Percentiles rank a stretch among this genome's conserved stretches.
phyloP scores from a whole-genome alignment of 805 yeast species.

The Jamesozyma rosinii region DNA sequence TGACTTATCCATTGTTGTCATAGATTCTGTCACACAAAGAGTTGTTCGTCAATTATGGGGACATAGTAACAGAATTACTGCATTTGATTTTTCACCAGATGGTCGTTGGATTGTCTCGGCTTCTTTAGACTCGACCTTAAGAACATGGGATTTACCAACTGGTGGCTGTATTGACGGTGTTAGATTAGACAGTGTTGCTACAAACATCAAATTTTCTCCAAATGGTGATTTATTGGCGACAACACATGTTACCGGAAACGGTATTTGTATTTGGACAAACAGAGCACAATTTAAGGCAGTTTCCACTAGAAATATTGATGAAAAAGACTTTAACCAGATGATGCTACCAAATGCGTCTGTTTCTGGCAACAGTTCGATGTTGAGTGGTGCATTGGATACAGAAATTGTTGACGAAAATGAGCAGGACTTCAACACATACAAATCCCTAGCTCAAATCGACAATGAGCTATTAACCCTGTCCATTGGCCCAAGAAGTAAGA shows the following conservation, averaged over 20 bases:
- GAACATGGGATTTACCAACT: slow-evolving; percentile 96
- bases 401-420: slow-evolving; percentile 11
- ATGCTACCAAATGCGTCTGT: slow-evolving; percentile 71
- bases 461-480: slow-evolving; percentile 62
- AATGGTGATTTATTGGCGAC: slow-evolving; percentile 87
- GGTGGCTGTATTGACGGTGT: slow-evolving; percentile 96
- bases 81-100: slow-evolving; percentile 84
- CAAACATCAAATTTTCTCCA: slow-evolving; percentile 72
- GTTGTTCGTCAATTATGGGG: slow-evolving; percentile 85
- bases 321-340: slow-evolving; percentile 56
- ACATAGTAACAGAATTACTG: slow-evolving; percentile 79
- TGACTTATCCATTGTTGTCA: slow-evolving; percentile 70
- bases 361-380: slow-evolving; percentile 57
- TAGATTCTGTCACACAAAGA: slow-evolving; percentile 73
- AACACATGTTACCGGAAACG: slow-evolving; percentile 81
- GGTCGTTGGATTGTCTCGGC: slow-evolving; percentile 91
- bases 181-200: slow-evolving; percentile 65
- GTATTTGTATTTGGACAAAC: slow-evolving; percentile 88
- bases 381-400: slow-evolving; percentile 67
- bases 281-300: slow-evolving; percentile 72
- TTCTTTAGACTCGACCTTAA: slow-evolving; percentile 72
- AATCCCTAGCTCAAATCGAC: slow-evolving; percentile 54
- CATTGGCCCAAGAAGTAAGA: slow-evolving; percentile 65
- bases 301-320: slow-evolving; percentile 67
- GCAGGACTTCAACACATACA: slow-evolving; percentile 32